phyloP scores from a whole-genome alignment of 106 monocot species.

The Dendrobium huoshanense region DNA sequence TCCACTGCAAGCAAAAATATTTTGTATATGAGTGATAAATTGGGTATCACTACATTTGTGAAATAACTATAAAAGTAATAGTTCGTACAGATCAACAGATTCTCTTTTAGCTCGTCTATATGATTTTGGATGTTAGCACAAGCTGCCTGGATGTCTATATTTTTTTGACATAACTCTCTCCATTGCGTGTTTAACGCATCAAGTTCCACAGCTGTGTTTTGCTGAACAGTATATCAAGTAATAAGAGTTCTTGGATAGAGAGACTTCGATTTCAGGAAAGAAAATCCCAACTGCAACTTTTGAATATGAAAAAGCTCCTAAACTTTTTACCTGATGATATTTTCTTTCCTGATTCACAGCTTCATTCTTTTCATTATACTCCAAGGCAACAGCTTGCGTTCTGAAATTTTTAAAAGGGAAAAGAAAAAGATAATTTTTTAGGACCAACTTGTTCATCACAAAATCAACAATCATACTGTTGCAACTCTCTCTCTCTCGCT shows the following conservation, averaged over 20 bases:
- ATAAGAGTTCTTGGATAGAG: not conserved
- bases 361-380: slow-evolving; percentile 76
- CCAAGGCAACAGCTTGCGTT: slow-evolving; percentile 65
- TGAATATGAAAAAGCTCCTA: not conserved
- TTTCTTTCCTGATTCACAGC: slow-evolving; percentile 84
- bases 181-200: slow-evolving; percentile 62
- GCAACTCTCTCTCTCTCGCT: no score
- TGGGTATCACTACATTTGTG: not conserved
- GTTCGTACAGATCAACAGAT: slow-evolving; percentile 44
- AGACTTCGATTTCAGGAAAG: not conserved
- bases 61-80: not conserved
- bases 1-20: slow-evolving; percentile 12
- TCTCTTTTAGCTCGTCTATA: slow-evolving; percentile 56
- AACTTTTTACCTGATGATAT: slow-evolving; percentile 70
- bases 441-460: not conserved
- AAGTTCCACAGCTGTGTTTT: slow-evolving; percentile 70
- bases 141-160: slow-evolving; percentile 79
- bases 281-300: not conserved
- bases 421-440: not conserved
- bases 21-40: not conserved
- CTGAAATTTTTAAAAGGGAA: slow-evolving; percentile 25
- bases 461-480: not conserved
- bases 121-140: slow-evolving; percentile 56
- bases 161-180: slow-evolving; percentile 88
- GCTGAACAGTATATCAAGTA: slow-evolving; percentile 36